phyloP scores from a whole-genome alignment of 306 rosid genomes.

The Acacia confusa region DNA sequence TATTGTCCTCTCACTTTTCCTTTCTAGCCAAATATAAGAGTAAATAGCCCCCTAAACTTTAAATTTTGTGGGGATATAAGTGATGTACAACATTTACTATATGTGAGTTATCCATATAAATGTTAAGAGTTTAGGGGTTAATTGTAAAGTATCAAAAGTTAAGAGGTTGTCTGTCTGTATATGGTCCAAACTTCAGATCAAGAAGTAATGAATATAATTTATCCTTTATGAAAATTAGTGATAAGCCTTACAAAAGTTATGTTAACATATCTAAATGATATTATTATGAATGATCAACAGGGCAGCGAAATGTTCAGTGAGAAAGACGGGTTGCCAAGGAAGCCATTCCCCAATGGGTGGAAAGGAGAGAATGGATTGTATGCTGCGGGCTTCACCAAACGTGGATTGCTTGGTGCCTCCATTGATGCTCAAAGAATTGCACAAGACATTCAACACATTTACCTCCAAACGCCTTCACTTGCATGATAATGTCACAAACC shows the following conservation, averaged over 20 bases:
- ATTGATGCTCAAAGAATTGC: slow-evolving; percentile 63
- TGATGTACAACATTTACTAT: no score
- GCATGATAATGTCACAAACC: background rate
- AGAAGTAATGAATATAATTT: no score
- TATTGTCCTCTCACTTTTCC: no score
- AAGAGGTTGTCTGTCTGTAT: no score
- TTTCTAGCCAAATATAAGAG: no score
- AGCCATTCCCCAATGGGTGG: slow-evolving; percentile 64
- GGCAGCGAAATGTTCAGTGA: slow-evolving; percentile 51
- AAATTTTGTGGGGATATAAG: background rate
- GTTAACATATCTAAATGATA: background rate
- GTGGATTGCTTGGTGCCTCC: slow-evolving; percentile 69
- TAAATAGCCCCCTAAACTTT: background rate
- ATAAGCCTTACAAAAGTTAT: background rate
- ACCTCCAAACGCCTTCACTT: slow-evolving; percentile 38
- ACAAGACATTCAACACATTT: slow-evolving; percentile 42
- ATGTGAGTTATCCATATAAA: background rate
- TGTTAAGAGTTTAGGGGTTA: background rate
- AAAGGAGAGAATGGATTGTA: slow-evolving; percentile 66
- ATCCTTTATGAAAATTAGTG: background rate
- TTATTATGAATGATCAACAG: slow-evolving; percentile 29
- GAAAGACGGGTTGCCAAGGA: slow-evolving; percentile 63
- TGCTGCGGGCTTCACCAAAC: slow-evolving; percentile 66
- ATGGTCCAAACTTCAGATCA: no score
- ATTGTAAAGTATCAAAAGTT: no score